These are phyloP conservation scores for Ormosia emarginata DNA, from an alignment of 306 rosid genomes.

Conservation along the genomic window DNA sequence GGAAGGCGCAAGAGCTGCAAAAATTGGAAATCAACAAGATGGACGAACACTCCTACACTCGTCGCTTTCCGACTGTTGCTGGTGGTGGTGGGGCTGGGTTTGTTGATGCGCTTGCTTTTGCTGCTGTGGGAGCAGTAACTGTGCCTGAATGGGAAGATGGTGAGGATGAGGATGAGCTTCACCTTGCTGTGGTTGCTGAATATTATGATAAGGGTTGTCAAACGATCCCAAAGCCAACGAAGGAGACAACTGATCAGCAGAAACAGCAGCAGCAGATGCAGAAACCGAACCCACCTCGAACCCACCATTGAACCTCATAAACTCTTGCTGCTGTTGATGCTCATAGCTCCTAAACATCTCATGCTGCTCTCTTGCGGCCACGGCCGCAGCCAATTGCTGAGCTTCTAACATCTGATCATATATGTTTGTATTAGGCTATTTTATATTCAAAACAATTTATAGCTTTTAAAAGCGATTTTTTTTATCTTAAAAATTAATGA, in stretches of 20 bases:
- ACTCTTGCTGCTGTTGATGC: slow-evolving; percentile 50
- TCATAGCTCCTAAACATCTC: slow-evolving; percentile 58
- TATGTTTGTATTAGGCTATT: too few relatives aligned
- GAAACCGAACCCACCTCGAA: slow-evolving; percentile 52
- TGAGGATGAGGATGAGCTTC: slow-evolving; percentile 29
- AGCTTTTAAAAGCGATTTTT: too few relatives aligned
- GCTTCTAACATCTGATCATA: slow-evolving; percentile 58
- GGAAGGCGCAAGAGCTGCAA: slow-evolving; percentile 25
- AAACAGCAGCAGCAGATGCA: not conserved
- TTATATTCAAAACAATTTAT: not conserved
- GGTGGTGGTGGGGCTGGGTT: slow-evolving; percentile 33
- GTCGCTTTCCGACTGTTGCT: slow-evolving; percentile 47
- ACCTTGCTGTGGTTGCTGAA: slow-evolving; percentile 48
- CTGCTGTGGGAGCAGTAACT: slow-evolving; percentile 60
- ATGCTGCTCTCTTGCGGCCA: slow-evolving; percentile 66
- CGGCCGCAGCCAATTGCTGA: slow-evolving; percentile 65
- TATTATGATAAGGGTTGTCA: slow-evolving; percentile 50
- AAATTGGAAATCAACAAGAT: slow-evolving; percentile 44
- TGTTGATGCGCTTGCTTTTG: slow-evolving; percentile 42
- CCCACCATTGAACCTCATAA: slow-evolving; percentile 53
- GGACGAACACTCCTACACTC: slow-evolving; percentile 68
- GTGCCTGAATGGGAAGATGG: slow-evolving; percentile 55
- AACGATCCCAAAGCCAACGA: slow-evolving; percentile 70
- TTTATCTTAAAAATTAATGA: too few relatives aligned
- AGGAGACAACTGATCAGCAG: slow-evolving; percentile 43